Conservation (phyloP, 768 basidiomycete species). For the Clathrus columnatus region DNA sequence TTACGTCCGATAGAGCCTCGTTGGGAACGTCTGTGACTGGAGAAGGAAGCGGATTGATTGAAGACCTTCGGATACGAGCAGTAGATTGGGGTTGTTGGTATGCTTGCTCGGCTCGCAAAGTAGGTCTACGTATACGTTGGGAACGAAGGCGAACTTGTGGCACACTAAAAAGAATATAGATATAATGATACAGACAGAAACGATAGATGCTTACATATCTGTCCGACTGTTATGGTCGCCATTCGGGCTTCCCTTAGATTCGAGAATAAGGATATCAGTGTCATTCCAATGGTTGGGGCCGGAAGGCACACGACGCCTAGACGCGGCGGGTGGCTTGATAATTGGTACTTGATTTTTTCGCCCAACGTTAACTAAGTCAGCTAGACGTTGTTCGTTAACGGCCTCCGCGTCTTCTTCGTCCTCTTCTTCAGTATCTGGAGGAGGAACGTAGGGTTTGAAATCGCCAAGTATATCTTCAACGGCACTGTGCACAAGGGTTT, state of each 20-base stretch:
- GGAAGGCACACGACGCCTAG: background rate
- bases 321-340: background rate
- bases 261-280: background rate
- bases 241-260: background rate
- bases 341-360: background rate
- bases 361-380: conserved; percentile 2
- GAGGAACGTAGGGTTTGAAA: conserved; percentile 2
- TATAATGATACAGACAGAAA: background rate
- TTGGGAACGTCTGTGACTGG: background rate
- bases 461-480: background rate
- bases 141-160: conserved; percentile 1
- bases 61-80: conserved; percentile 41
- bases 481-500: conserved; percentile 18
- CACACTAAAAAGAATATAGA: background rate
- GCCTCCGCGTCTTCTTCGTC: conserved; percentile 6
- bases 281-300: background rate
- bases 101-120: background rate
- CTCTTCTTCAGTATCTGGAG: background rate
- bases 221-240: background rate
- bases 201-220: background rate
- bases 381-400: conserved; percentile 8
- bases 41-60: conserved; percentile 35
- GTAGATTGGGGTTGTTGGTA: conserved; percentile 32
- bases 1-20: background rate
- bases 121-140: conserved; percentile 6